These are phyloP conservation scores for Acacia pycnantha DNA, from an alignment of 331 rosid species.

Conservation along the genomic window DNA sequence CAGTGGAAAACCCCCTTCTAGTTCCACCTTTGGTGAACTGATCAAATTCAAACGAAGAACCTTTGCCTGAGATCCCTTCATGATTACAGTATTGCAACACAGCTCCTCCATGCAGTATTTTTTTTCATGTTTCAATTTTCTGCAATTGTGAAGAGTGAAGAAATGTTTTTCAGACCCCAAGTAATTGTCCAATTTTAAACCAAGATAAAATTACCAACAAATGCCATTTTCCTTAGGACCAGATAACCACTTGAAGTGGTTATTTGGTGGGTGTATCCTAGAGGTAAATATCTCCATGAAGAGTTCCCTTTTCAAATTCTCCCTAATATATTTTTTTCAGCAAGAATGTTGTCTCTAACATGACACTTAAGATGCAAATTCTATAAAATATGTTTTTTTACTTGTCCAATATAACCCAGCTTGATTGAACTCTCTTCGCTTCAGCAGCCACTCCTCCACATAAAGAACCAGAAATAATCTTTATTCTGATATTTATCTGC, in stretches of 20 bases:
- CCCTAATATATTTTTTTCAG: slow-evolving; percentile 8
- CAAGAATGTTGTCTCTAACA: slow-evolving; percentile 21
- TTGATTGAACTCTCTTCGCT: slow-evolving; percentile 82
- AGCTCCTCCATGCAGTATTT: slow-evolving; percentile 83
- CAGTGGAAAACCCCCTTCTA: slow-evolving; percentile 34
- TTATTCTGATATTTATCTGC: slow-evolving; percentile 83
- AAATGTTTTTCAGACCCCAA: slow-evolving; percentile 6
- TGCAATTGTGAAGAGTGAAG: slow-evolving; percentile 39
- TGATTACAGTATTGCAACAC: slow-evolving; percentile 82
- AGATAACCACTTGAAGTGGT: neutral
- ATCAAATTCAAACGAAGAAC: slow-evolving; percentile 83
- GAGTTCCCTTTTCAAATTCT: neutral
- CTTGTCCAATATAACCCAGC: slow-evolving; percentile 96
- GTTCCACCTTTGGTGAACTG: slow-evolving; percentile 48
- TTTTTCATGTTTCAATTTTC: slow-evolving; percentile 79
- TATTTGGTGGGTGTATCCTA: neutral
- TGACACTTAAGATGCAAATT: slow-evolving; percentile 27
- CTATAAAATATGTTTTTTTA: slow-evolving; percentile 38
- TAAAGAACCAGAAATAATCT: slow-evolving; percentile 55
- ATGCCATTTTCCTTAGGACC: neutral
- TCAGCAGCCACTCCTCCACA: slow-evolving; percentile 81
- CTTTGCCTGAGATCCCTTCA: slow-evolving; percentile 71
- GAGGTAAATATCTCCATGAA: neutral
- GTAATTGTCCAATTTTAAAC: slow-evolving; percentile 2
- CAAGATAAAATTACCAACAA: neutral